Evolutionary conservation across 129 eudicot species (phyloP).

Genomic region (Artemisia argyi): DNA sequence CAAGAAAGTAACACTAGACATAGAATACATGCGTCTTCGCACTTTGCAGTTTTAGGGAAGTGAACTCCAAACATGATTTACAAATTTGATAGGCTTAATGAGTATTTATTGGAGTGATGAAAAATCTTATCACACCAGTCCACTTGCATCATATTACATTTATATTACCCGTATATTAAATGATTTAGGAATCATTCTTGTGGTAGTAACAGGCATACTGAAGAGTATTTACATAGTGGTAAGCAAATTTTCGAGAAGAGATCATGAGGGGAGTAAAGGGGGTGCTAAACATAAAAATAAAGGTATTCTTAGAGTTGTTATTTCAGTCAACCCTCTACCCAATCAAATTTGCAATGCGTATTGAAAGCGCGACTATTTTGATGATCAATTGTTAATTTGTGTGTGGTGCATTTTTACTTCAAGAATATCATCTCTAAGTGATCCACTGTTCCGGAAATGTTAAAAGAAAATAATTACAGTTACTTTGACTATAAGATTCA

Average conservation of each 20-base stretch:
- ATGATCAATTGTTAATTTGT: background rate
- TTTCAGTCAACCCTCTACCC: background rate
- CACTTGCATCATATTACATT: slow-evolving; percentile 4
- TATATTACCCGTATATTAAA: background rate
- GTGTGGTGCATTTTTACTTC: background rate
- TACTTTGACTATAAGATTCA: slow-evolving; percentile 16
- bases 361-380: background rate
- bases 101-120: background rate
- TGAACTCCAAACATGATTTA: background rate
- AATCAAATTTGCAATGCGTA: background rate
- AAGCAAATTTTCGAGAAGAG: no score
- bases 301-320: background rate
- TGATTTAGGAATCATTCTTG: background rate
- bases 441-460: no score
- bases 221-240: no score
- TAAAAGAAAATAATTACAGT: background rate
- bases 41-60: background rate
- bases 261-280: no score
- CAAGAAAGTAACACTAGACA: background rate
- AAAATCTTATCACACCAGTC: background rate
- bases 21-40: background rate
- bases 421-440: no score
- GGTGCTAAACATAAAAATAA: background rate
- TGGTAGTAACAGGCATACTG: background rate
- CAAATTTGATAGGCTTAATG: background rate